Base-by-base conservation (phyloP, 2,329 filamentous ascomycete species). In the Ophiostoma himal-ulmi region DNA sequence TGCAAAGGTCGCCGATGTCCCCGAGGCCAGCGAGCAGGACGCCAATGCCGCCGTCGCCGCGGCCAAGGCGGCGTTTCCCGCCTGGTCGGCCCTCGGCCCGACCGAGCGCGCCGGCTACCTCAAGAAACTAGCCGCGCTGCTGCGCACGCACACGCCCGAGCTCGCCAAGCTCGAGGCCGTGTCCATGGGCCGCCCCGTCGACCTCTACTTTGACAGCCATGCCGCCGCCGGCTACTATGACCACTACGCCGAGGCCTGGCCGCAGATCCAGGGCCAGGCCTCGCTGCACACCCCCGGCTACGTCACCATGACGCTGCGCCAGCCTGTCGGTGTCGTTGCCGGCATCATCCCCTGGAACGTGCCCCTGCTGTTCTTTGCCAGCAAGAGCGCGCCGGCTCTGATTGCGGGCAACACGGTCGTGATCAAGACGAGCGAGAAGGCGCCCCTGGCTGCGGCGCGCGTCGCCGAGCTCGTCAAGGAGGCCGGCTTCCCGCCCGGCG, bases 401-500 rank as follows among this genome's bases (percentile, higher is more conserved):
- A 84, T 85, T n/a, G 81, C 83, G 71, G 85, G 85, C 72, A 86
- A 86, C 77, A 84, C 84, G 3, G 79, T 87, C 68, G 80, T 87
- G 41, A 77, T 87, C 65, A 87, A 87, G 79, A 81, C 85, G 37
- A 84, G 85, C 54, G 85, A 87, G 75, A 85, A 87, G 78, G 86
- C 85, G 3, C 85, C 85, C 36, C 79, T 87, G 57, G 84, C 82
- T 71, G 83, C 84, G 75, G 76, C 87, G 5, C 84, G 87, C 70
- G 81, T 90, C 6, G 88, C 83, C 6, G 85, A 83, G 36, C 79
- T 91, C 34, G 83, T 91, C 74, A 86, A 86, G 73, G 83, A 91
- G 75, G 88, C 88, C 48, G 89, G 89, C 0, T 91, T 91, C 77
- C 89, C 89, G 13, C 84, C 88, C 1, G 89, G 89, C 68, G 89